These are phyloP conservation scores for Rhodamnia rubescens DNA, from an alignment of 345 rosid genomes.

Conservation along the genomic window DNA sequence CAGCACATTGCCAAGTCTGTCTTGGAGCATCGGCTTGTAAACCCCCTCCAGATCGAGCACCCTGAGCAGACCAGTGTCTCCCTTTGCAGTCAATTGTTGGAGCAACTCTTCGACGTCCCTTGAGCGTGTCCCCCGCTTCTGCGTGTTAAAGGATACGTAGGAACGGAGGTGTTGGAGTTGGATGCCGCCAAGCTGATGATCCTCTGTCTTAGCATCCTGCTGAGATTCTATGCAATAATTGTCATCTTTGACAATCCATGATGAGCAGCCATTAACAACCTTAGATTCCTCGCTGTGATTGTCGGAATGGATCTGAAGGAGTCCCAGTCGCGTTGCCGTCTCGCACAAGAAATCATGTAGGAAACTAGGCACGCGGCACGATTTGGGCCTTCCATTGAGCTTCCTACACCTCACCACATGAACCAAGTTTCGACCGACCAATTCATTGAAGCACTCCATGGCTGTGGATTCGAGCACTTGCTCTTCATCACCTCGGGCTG, in stretches of 20 bases:
- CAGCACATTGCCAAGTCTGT: not conserved
- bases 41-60: constrained; percentile 20
- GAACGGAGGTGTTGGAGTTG: constrained; percentile 2
- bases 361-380: constrained; percentile 6
- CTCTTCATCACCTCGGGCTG: too few relatives aligned
- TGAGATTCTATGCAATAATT: not conserved
- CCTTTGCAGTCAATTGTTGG: not conserved
- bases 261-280: not conserved
- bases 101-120: constrained; percentile 2
- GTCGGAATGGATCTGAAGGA: not conserved
- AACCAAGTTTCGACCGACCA: constrained; percentile 12
- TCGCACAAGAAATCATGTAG: constrained; percentile 1
- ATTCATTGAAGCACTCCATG: not conserved
- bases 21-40: constrained; percentile 8
- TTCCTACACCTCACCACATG: constrained; percentile 4
- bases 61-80: not conserved
- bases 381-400: constrained; percentile 7
- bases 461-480: not conserved
- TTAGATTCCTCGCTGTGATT: not conserved
- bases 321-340: not conserved
- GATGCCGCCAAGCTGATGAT: fast-evolving
- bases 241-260: not conserved
- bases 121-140: constrained; percentile 3
- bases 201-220: not conserved
- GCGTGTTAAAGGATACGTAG: not conserved